Conservation (phyloP, 345 rosid genomes). For the Murraya paniculata region DNA sequence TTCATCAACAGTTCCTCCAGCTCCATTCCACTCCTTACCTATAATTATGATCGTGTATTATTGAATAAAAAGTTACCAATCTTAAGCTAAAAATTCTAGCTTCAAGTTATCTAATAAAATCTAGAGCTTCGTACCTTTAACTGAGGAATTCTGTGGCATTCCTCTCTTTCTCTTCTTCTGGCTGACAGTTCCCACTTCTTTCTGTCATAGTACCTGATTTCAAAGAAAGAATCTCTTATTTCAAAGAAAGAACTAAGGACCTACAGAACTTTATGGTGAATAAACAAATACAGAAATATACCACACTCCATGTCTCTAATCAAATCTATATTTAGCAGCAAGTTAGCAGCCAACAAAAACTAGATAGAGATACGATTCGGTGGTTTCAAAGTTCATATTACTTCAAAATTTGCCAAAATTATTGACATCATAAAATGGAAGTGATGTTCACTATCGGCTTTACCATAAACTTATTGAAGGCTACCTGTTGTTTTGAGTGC, state of each 20-base stretch:
- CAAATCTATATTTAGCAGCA: neutral
- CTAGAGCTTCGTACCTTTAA: neutral
- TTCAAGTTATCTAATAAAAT: neutral
- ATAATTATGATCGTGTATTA: neutral
- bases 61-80: neutral
- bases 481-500: neutral
- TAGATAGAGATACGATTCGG: neutral
- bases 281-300: neutral
- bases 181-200: neutral
- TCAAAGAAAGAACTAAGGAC: neutral
- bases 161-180: slow-evolving; percentile 4
- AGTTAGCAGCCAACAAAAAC: neutral
- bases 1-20: neutral
- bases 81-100: neutral
- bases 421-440: neutral
- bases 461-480: neutral
- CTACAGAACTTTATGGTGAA: neutral
- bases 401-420: neutral
- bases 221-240: neutral
- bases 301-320: neutral
- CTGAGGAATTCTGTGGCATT: neutral
- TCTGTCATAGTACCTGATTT: neutral
- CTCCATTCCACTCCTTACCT: neutral
- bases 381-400: neutral
- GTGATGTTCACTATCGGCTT: neutral